Evolutionary conservation across 805 yeast species (phyloP), one percentile per base, ranked within the genome.

Genomic region (Starmerella riodocensis): DNA sequence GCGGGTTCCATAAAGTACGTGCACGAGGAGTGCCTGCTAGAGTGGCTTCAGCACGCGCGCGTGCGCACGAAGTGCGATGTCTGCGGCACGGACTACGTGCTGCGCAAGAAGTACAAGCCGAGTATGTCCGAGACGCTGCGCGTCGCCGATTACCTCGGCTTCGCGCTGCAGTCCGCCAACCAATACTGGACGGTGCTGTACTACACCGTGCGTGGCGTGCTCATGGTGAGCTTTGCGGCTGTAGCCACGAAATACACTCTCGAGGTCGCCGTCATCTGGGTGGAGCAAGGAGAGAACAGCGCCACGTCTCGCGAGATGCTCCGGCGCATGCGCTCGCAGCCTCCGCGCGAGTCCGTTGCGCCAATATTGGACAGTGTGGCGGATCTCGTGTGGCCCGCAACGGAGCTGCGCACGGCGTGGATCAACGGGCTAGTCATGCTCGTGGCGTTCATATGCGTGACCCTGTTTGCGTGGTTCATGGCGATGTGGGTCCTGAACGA

Each of bases 1-100:
- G 69, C 84, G 38, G 99, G 99, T 1, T 79, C 94, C 12, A 93
- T 91, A 57, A 79, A 78, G 56, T 86, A 76, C 53, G 82, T 91
- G 39, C 99, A 91, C 58, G 93, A 88, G 58, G 93, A 79, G 40
- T 91, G 99, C 58, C 61, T 88, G 33, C 63, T 75, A 52, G 91
- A 83, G 53, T 88, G 98, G 98, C 69, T 91, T 29, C 66, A 69
- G 36, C 85, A 74, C 54, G 66, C 81, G 16, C 65, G 70, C 37
- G 73, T 76, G 43, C 68, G 69, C 25, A 66, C 76, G 11, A 66
- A 71, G 28, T 91, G 97, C 67, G 97, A 88, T 57, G 80, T 91
- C 29, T 91, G 97, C 58, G 78, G 84, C 52, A 65, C 79, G 26
- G 71, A 74, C 22, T 85, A 79, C 58, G 67, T 65, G 40, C 81